Base-by-base conservation (phyloP, 1,284 basidiomycete species). In the Ustilago trichophora region DNA sequence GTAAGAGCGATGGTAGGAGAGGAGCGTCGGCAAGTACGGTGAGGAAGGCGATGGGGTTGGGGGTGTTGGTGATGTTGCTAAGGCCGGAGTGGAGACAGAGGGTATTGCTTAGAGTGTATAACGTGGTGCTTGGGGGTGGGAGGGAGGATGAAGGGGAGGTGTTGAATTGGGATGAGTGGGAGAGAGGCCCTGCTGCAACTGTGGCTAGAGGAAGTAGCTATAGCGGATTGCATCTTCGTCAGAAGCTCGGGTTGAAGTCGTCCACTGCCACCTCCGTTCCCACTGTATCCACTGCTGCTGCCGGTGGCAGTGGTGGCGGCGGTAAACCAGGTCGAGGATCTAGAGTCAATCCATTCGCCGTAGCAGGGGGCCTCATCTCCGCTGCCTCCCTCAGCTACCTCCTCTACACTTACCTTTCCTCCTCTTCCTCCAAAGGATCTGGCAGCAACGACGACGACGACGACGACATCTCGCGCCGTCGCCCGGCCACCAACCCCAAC, bases 161-260 rank as follows among this genome's bases (percentile, higher is more conserved):
- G n/a, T n/a, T n/a, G 29, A 48, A 57, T 43, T 59, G 57, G 65
- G 48, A 70, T 4, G 50, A 63, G 34, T 55, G 57, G 67, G 56
- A 63, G 41, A 45, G 27, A 27, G 27, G 10, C 6, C 12, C 10
- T 9, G 32, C 22, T n/a, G n/a, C n/a, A n/a, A n/a, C n/a, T n/a
- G n/a, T n/a, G n/a, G n/a, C n/a, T n/a, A n/a, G n/a, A n/a, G n/a
- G n/a, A n/a, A n/a, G n/a, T n/a, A n/a, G n/a, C n/a, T n/a, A n/a
- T n/a, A n/a, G n/a, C n/a, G n/a, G n/a, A n/a, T n/a, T n/a, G n/a
- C n/a, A n/a, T n/a, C n/a, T n/a, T n/a, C n/a, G n/a, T n/a, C n/a
- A n/a, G n/a, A n/a, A n/a, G n/a, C n/a, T n/a, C n/a, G n/a, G n/a
- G n/a, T n/a, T n/a, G n/a, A n/a, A n/a, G n/a, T n/a, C n/a, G n/a